These are phyloP conservation scores for Euphorbia schlechtendalii DNA, from an alignment of 441 rosid genomes.

Conservation along the genomic window DNA sequence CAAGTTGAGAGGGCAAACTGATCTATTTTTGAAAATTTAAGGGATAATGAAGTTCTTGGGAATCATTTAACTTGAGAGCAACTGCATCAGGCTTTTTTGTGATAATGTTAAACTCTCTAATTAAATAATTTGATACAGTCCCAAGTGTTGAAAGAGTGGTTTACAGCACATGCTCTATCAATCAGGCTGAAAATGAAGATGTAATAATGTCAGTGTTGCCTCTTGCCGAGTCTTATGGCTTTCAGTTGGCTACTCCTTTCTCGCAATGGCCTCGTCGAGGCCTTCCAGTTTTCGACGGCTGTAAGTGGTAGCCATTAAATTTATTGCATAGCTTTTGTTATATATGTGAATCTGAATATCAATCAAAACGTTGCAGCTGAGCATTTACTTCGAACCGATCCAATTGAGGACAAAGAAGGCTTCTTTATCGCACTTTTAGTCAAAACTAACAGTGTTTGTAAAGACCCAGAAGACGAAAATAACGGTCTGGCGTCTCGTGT, in stretches of 20 bases:
- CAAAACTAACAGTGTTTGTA: conserved; percentile 12
- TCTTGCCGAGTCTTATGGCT: conserved; percentile 56
- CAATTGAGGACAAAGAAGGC: conserved; percentile 75
- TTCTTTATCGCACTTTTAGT: conserved; percentile 73
- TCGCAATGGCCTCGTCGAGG: conserved; percentile 75
- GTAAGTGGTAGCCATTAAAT: conserved; percentile 49
- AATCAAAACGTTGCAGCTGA: conserved; percentile 39
- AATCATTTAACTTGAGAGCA: too few relatives aligned
- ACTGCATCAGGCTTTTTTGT: too few relatives aligned
- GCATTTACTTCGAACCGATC: conserved; percentile 56
- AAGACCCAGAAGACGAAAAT: conserved; percentile 1
- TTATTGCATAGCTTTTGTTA: too few relatives aligned
- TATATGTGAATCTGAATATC: neutral
- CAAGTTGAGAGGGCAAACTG: too few relatives aligned
- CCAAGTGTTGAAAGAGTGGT: conserved; percentile 76
- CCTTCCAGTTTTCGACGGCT: conserved; percentile 61
- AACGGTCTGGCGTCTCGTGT: neutral
- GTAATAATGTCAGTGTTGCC: conserved; percentile 62
- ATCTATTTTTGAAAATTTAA: too few relatives aligned
- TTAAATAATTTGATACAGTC: conserved; percentile 34
- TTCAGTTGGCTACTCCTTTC: conserved; percentile 56
- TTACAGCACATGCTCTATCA: conserved; percentile 86
- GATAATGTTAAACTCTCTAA: too few relatives aligned
- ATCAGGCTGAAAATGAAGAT: conserved; percentile 82
- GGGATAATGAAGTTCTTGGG: too few relatives aligned